These are phyloP conservation scores for Aspergillus sclerotiicarbonarius DNA, from an alignment of 495 filamentous ascomycete genomes.

Conservation along the genomic window DNA sequence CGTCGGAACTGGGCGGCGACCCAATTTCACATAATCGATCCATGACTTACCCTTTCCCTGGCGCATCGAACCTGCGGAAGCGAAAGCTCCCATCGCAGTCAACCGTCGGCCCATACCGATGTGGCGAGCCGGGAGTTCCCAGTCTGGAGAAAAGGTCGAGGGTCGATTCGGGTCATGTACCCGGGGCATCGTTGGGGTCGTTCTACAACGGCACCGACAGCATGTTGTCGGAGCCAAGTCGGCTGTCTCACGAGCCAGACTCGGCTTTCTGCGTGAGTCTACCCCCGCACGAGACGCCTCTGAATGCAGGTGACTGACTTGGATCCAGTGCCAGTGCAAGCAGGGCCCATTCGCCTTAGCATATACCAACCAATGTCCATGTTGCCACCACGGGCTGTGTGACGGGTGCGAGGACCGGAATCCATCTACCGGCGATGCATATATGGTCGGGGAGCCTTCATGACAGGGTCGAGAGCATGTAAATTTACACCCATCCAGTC, in stretches of 20 bases:
- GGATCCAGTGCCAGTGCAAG: conserved; percentile 12
- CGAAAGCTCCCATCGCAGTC: conserved; percentile 23
- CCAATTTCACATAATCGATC: not conserved
- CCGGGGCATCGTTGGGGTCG: not conserved
- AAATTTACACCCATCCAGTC: not conserved
- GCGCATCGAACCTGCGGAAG: conserved; percentile 22
- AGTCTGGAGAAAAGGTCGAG: conserved; percentile 14
- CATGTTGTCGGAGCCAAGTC: not conserved
- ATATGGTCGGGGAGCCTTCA: not conserved
- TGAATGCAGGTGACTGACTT: not conserved
- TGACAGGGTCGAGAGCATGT: not conserved
- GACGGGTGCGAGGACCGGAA: not conserved
- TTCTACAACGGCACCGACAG: not conserved
- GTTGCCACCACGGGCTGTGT: conserved; percentile 11
- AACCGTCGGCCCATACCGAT: not conserved
- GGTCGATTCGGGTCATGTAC: not conserved
- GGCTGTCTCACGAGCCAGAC: not conserved
- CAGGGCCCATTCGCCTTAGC: conserved; percentile 5
- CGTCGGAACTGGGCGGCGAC: not conserved
- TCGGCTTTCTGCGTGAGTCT: conserved; percentile 9
- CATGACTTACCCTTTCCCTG: not conserved
- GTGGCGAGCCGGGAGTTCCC: not conserved
- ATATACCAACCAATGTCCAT: conserved; percentile 6
- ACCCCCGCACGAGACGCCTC: not conserved
- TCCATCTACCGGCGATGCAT: not conserved